These are phyloP conservation scores for Periconia digitata DNA, from an alignment of 2,329 filamentous ascomycete genomes.

Conservation along the genomic window DNA sequence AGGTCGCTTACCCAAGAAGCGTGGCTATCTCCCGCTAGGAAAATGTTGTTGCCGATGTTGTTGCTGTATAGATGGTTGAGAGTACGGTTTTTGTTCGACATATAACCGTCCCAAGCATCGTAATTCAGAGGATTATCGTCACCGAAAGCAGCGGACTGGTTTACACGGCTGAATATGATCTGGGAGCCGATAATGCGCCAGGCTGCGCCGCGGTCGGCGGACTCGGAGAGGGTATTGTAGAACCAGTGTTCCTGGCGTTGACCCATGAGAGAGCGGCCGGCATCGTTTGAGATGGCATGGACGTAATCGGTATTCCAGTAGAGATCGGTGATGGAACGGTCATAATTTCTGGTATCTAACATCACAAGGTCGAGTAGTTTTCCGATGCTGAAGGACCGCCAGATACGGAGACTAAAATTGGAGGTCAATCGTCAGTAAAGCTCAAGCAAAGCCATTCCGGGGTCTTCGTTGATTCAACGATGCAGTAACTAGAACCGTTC, in stretches of 20 bases:
- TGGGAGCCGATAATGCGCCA: constrained; percentile 75
- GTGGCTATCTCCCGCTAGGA: constrained; percentile 72
- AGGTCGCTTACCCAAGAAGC: constrained; percentile 59
- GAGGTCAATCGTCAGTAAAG: no score
- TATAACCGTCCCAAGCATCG: constrained; percentile 68
- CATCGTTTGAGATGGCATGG: constrained; percentile 65
- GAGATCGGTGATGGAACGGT: constrained; percentile 46
- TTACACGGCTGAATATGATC: constrained; percentile 65
- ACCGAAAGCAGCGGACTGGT: constrained; percentile 49
- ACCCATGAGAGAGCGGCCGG: constrained; percentile 70
- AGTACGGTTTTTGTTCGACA: constrained; percentile 71
- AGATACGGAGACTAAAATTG: constrained; percentile 42
- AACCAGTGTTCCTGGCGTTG: constrained; percentile 71
- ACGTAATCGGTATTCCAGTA: constrained; percentile 65
- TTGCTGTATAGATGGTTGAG: constrained; percentile 67
- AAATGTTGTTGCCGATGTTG: constrained; percentile 71
- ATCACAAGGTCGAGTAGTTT: constrained; percentile 45
- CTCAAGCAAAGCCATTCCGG: no score
- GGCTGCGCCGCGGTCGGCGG: constrained; percentile 63
- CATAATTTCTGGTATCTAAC: constrained; percentile 44
- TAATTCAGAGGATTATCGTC: constrained; percentile 54
- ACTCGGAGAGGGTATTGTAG: constrained; percentile 54
- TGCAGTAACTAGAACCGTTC: no score
- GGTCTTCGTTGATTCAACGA: no score
- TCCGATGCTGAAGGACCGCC: constrained; percentile 42